These are phyloP conservation scores for Tirmania nivea DNA, from an alignment of 495 filamentous ascomycete species.

Conservation along the genomic window DNA sequence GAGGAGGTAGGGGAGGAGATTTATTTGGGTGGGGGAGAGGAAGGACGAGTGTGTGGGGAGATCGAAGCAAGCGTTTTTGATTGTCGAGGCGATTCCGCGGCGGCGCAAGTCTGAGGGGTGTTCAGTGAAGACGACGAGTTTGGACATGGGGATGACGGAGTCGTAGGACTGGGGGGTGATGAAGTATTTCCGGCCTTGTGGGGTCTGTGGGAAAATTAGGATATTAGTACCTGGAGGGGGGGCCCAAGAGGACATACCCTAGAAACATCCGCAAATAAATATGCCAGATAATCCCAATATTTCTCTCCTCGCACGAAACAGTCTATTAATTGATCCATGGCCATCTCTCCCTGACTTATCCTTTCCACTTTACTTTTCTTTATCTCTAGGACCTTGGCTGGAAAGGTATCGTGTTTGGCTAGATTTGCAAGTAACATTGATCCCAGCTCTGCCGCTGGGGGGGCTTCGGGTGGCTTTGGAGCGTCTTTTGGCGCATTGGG, in stretches of 20 bases:
- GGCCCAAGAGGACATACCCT: conserved; percentile 27
- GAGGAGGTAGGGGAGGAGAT: conserved; percentile 70
- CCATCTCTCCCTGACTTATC: conserved; percentile 42
- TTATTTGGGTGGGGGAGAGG: conserved; percentile 43
- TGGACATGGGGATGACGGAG: conserved; percentile 56
- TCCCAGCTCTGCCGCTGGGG: conserved; percentile 58
- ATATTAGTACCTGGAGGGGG: no score
- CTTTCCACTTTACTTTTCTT: conserved; percentile 38
- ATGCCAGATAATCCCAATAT: conserved; percentile 77
- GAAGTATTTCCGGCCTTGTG: conserved; percentile 56
- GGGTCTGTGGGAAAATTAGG: conserved; percentile 1
- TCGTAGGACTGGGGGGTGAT: conserved; percentile 52
- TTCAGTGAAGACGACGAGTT: conserved; percentile 81
- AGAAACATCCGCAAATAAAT: conserved; percentile 79
- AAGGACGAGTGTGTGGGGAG: conserved; percentile 47
- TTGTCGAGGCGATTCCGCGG: conserved; percentile 74
- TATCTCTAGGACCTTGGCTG: conserved; percentile 30
- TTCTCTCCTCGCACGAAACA: conserved; percentile 87
- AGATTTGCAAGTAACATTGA: conserved; percentile 89
- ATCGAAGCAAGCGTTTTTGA: conserved; percentile 45
- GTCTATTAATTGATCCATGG: conserved; percentile 79
- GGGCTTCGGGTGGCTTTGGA: conserved; percentile 19
- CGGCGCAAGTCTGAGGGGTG: conserved; percentile 56
- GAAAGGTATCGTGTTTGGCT: conserved; percentile 42
- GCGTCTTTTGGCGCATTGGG: conserved; percentile 25